A percentile compares a stretch with the other conserved stretches of the same genome.
Evolutionary conservation across 495 filamentous ascomycete species (phyloP).

Genomic region (Aspergillus ellipticus): DNA sequence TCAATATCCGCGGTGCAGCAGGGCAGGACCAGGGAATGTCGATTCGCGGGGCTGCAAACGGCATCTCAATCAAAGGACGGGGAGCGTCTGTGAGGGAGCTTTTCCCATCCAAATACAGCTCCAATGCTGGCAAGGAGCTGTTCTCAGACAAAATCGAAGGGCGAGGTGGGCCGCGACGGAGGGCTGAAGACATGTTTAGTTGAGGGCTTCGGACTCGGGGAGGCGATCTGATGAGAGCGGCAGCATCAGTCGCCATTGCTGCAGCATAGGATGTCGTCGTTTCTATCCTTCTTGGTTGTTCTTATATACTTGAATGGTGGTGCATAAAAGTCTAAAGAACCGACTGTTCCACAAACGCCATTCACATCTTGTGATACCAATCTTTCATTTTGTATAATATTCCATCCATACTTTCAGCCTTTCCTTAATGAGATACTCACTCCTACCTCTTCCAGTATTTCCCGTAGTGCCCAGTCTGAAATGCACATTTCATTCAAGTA

Average conservation of each 20-base stretch:
- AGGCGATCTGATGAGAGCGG: too few species aligned
- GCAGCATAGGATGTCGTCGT: neutral
- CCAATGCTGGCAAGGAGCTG: slow-evolving; percentile 68
- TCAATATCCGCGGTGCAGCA: slow-evolving; percentile 62
- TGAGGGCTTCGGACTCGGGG: slow-evolving; percentile 15
- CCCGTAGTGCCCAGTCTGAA: too few species aligned
- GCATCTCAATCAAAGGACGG: slow-evolving; percentile 44
- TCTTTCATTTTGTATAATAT: neutral
- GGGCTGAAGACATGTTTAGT: slow-evolving; percentile 51
- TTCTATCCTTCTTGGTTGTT: neutral
- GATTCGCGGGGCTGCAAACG: slow-evolving; percentile 59
- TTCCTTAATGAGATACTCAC: neutral
- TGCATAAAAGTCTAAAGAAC: neutral
- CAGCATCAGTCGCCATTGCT: neutral
- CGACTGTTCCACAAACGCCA: neutral
- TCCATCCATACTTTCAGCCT: neutral
- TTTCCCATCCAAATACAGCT: slow-evolving; percentile 62
- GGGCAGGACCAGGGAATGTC: slow-evolving; percentile 54
- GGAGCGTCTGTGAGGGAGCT: slow-evolving; percentile 61
- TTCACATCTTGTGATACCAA: neutral
- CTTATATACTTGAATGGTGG: neutral
- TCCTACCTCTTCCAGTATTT: neutral
- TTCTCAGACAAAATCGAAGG: slow-evolving; percentile 55
- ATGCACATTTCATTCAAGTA: too few species aligned
- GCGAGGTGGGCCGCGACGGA: slow-evolving; percentile 44